Conservation (phyloP, 2,329 filamentous ascomycete genomes). For the Incumbomyces delicatus region DNA sequence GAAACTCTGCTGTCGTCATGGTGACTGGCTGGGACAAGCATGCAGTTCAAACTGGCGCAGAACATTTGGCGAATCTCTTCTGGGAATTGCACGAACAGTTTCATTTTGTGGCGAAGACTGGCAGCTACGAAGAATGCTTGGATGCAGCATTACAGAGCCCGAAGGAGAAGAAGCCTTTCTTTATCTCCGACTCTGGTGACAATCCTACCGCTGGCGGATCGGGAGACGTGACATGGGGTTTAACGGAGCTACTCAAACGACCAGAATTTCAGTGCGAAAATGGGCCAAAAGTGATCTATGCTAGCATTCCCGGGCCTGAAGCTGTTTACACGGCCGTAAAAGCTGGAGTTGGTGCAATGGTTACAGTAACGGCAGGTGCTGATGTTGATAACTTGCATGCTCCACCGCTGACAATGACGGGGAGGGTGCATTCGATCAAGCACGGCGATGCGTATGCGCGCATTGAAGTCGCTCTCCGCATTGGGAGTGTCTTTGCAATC, state of each 20-base stretch:
- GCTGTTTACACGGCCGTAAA: constrained; percentile 34
- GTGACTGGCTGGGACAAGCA: constrained; percentile 43
- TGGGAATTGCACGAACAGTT: constrained; percentile 41
- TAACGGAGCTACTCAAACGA: constrained; percentile 37
- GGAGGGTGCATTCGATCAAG: constrained; percentile 41
- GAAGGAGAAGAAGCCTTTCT: constrained; percentile 34
- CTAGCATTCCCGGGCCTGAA: constrained; percentile 41
- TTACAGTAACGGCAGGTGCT: constrained; percentile 44
- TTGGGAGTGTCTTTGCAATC: constrained; percentile 44
- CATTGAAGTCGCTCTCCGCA: constrained; percentile 41
- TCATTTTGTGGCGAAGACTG: constrained; percentile 44
- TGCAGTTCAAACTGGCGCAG: constrained; percentile 31
- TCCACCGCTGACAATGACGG: constrained; percentile 43
- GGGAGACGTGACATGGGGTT: constrained; percentile 45
- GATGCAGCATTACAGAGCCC: constrained; percentile 34
- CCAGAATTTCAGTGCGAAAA: constrained; percentile 34
- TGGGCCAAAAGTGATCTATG: constrained; percentile 41
- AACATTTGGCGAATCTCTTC: constrained; percentile 38
- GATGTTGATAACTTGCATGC: constrained; percentile 41
- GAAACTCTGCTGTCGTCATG: constrained; percentile 42
- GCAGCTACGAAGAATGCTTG: constrained; percentile 38
- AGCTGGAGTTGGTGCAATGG: constrained; percentile 37
- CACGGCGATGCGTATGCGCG: constrained; percentile 41
- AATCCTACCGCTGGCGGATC: constrained; percentile 48
- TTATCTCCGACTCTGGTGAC: constrained; percentile 48